Evolutionary conservation across 495 filamentous ascomycete genomes (phyloP).

Genomic region (Cryomyces antarcticus): DNA sequence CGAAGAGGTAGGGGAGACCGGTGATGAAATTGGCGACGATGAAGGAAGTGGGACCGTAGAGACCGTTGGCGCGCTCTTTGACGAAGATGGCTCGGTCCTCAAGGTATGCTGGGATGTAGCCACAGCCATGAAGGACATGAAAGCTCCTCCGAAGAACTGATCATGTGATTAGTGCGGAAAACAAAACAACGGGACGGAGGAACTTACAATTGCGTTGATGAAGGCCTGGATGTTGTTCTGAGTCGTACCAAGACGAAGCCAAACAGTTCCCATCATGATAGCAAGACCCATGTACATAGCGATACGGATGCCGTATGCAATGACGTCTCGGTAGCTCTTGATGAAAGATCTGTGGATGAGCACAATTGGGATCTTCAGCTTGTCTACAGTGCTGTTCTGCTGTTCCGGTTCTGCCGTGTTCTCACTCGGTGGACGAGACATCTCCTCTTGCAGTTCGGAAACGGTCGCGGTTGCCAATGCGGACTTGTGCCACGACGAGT

Average conservation of each 20-base stretch:
- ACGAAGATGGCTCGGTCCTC: constrained; percentile 53
- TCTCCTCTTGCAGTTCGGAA: neutral
- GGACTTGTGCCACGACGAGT: constrained; percentile 23
- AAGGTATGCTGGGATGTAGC: constrained; percentile 69
- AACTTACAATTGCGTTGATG: constrained; percentile 48
- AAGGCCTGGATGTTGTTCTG: constrained; percentile 57
- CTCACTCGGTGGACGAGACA: no score
- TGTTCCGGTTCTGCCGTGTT: neutral
- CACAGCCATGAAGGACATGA: constrained; percentile 80
- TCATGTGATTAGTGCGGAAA: no score
- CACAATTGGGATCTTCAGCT: constrained; percentile 21
- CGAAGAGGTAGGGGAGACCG: constrained; percentile 58
- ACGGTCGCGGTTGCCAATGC: constrained; percentile 2
- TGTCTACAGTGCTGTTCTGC: constrained; percentile 9
- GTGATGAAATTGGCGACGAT: constrained; percentile 62
- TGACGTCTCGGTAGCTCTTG: constrained; percentile 62
- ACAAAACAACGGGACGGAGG: no score
- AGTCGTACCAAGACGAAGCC: constrained; percentile 41
- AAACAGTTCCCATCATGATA: constrained; percentile 78
- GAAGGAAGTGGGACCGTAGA: constrained; percentile 54
- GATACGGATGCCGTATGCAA: constrained; percentile 62
- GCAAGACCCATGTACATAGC: constrained; percentile 71
- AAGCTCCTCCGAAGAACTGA: constrained; percentile 56
- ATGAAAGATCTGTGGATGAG: constrained; percentile 55
- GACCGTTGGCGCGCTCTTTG: constrained; percentile 66